Evolutionary conservation across 495 filamentous ascomycete species (phyloP).

Genomic region (Tuber magnatum): DNA sequence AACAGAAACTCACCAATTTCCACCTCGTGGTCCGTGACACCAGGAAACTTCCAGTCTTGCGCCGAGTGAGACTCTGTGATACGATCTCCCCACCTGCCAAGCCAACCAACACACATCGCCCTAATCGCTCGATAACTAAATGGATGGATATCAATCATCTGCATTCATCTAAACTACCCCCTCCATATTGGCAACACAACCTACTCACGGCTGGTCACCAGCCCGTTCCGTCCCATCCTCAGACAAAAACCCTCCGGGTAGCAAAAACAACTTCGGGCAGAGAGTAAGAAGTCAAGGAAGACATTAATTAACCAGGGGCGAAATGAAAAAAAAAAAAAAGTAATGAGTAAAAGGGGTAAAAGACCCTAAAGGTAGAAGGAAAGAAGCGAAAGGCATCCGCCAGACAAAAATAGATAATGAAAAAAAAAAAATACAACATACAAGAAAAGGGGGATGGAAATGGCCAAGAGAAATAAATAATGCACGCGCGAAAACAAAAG

Average conservation of each 20-base stretch:
- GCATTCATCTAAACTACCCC: background rate
- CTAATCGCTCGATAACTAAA: background rate
- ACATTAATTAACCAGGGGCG: background rate
- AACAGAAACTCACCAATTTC: background rate
- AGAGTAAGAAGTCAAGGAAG: background rate
- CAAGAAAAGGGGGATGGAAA: conserved; percentile 15
- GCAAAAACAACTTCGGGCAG: background rate
- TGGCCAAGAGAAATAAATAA: conserved; percentile 9
- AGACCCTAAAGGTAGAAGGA: conserved; percentile 16
- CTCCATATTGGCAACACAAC: background rate
- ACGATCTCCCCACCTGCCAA: background rate
- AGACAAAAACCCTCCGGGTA: background rate
- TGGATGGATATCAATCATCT: background rate
- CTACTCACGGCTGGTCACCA: background rate
- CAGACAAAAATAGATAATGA: conserved; percentile 35
- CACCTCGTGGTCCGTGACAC: background rate
- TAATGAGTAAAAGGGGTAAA: conserved; percentile 8
- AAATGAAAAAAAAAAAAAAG: background rate
- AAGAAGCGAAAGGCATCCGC: conserved; percentile 32
- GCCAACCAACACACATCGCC: background rate
- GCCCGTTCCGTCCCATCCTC: background rate
- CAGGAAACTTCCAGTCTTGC: no score
- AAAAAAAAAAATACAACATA: conserved; percentile 17
- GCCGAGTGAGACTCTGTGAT: background rate
- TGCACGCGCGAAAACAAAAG: conserved; percentile 16